A percentile compares a stretch with the other conserved stretches of the same genome.
Evolutionary conservation across 2,329 filamentous ascomycete species (phyloP).

Genomic region (Parascedosporium putredinis): DNA sequence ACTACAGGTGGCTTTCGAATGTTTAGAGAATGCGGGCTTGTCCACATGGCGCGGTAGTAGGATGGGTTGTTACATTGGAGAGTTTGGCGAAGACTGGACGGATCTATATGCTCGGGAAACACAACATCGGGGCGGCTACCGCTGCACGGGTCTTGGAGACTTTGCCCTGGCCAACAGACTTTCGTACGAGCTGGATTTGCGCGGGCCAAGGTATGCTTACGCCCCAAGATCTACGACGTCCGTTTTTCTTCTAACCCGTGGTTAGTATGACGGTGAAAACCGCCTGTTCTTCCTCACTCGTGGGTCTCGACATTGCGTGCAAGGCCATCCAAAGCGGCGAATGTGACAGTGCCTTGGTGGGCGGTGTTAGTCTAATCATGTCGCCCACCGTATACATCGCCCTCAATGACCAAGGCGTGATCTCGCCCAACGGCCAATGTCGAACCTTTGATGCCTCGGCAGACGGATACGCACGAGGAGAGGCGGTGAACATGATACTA

Average conservation of each 20-base stretch:
- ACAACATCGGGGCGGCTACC: no score
- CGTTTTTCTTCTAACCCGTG: background rate
- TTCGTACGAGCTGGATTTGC: slow-evolving; percentile 23
- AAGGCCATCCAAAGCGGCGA: slow-evolving; percentile 17
- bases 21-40: background rate
- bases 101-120: background rate
- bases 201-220: slow-evolving; percentile 19
- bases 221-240: background rate
- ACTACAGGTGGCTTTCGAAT: background rate
- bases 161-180: slow-evolving; percentile 21
- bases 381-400: slow-evolving; percentile 16
- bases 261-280: slow-evolving; percentile 22
- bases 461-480: slow-evolving; percentile 49
- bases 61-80: background rate
- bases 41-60: background rate
- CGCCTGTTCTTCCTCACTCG: slow-evolving; percentile 24
- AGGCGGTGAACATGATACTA: slow-evolving; percentile 44
- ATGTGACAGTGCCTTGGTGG: slow-evolving; percentile 20
- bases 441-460: slow-evolving; percentile 26
- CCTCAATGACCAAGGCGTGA: slow-evolving; percentile 14
- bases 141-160: no score
- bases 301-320: slow-evolving; percentile 22
- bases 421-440: slow-evolving; percentile 41
- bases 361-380: slow-evolving; percentile 22
- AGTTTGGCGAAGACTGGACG: background rate